These are phyloP conservation scores for Phaeosphaeriaceae sp. DNA, from an alignment of 2,329 filamentous ascomycete species.

Conservation along the genomic window DNA sequence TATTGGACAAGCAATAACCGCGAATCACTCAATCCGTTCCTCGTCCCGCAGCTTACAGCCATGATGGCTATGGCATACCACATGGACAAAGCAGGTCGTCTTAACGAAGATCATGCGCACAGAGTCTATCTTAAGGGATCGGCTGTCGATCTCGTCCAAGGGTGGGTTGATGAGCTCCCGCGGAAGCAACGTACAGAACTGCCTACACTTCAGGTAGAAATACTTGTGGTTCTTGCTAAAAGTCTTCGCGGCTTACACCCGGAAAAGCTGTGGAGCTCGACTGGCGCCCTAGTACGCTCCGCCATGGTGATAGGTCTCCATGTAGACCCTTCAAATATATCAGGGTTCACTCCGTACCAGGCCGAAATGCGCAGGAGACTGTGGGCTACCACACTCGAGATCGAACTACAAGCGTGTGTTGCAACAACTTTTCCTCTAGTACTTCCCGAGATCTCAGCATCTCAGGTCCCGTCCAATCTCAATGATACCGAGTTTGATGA, in stretches of 20 bases:
- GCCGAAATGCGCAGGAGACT: slow-evolving; percentile 53
- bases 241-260: slow-evolving; percentile 14
- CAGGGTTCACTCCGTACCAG: slow-evolving; percentile 41
- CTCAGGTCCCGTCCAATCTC: slow-evolving; percentile 19
- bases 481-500: slow-evolving; percentile 28
- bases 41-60: slow-evolving; percentile 27
- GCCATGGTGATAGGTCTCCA: slow-evolving; percentile 54
- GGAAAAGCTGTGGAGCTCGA: slow-evolving; percentile 29
- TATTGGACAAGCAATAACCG: slow-evolving; percentile 23
- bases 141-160: slow-evolving; percentile 24
- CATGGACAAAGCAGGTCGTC: slow-evolving; percentile 16
- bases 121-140: slow-evolving; percentile 19
- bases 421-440: slow-evolving; percentile 23
- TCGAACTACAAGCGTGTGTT: slow-evolving; percentile 44
- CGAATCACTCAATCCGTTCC: slow-evolving; percentile 23
- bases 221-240: slow-evolving; percentile 23
- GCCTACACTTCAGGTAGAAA: slow-evolving; percentile 26
- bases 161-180: slow-evolving; percentile 29
- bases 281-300: slow-evolving; percentile 49
- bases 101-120: slow-evolving; percentile 12
- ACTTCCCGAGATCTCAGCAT: slow-evolving; percentile 14
- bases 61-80: slow-evolving; percentile 31
- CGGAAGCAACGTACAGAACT: slow-evolving; percentile 30
- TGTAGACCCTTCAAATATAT: slow-evolving; percentile 45
- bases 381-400: slow-evolving; percentile 54